phyloP scores from a whole-genome alignment of 1,139 yeast species.

The Yamadazyma atmosphaerica region DNA sequence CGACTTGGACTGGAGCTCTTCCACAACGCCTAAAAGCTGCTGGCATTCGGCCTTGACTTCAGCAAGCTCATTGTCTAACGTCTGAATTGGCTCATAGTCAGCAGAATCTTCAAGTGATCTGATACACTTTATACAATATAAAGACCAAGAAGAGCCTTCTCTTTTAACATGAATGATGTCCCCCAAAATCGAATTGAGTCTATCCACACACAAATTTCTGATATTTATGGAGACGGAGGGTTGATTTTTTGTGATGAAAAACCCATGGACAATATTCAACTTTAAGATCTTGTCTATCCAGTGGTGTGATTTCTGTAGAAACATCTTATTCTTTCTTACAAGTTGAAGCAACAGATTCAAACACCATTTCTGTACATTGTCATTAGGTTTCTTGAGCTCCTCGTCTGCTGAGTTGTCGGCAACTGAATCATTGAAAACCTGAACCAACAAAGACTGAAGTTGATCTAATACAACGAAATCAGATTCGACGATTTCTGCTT shows the following conservation, averaged over 20 bases:
- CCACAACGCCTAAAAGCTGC: constrained; percentile 33
- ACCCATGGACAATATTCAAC: constrained; percentile 55
- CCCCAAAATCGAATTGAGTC: constrained; percentile 63
- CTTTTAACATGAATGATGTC: constrained; percentile 53
- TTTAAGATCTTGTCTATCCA: constrained; percentile 50
- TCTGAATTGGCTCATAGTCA: constrained; percentile 32
- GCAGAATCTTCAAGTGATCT: constrained; percentile 23
- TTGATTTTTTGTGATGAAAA: constrained; percentile 36
- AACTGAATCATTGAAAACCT: constrained; percentile 24
- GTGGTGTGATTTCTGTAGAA: constrained; percentile 10
- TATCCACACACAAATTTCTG: constrained; percentile 51
- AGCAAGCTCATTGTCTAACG: constrained; percentile 56
- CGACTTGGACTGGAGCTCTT: constrained; percentile 5
- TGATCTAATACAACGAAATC: constrained; percentile 16
- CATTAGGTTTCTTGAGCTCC: constrained; percentile 26
- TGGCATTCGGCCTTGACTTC: constrained; percentile 53
- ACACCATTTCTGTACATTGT: constrained; percentile 60
- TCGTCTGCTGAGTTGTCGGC: constrained; percentile 20
- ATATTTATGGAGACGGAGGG: constrained; percentile 29
- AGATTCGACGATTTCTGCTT: constrained; percentile 16
- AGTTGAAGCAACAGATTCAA: constrained; percentile 65
- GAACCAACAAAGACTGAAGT: constrained; percentile 25
- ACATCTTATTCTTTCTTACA: constrained; percentile 48
- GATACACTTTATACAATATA: constrained; percentile 35
- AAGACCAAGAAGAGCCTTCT: constrained; percentile 62